phyloP scores from a whole-genome alignment of 106 monocot species.

The Allium sativum region DNA sequence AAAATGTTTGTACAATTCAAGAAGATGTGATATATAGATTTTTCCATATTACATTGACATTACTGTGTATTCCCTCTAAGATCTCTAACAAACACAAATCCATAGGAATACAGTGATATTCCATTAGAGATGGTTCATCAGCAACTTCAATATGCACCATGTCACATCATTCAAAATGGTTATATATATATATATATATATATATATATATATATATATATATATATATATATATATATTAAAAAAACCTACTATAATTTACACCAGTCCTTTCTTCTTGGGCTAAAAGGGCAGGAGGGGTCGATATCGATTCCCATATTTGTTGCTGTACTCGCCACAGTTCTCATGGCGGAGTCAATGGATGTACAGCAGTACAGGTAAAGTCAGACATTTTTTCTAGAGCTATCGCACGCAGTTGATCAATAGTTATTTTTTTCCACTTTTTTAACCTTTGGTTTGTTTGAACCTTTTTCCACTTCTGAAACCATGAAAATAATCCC shows the following conservation, averaged over 20 bases:
- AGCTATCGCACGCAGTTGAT: slow-evolving; percentile 75
- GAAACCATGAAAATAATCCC: not conserved
- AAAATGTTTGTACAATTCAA: too few species aligned
- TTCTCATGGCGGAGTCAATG: slow-evolving; percentile 87
- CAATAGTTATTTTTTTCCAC: slow-evolving; percentile 80
- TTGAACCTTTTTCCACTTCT: slow-evolving; percentile 52
- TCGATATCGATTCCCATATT: slow-evolving; percentile 93
- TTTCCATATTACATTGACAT: too few species aligned
- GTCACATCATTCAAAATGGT: too few species aligned
- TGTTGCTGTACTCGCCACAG: slow-evolving; percentile 85
- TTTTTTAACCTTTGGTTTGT: slow-evolving; percentile 69
- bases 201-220: too few species aligned
- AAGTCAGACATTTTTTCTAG: slow-evolving; percentile 84
- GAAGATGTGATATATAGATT: too few species aligned
- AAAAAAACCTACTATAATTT: not conserved
- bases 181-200: too few species aligned
- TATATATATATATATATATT: too few species aligned
- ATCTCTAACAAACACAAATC: too few species aligned
- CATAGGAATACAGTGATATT: too few species aligned
- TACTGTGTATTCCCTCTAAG: too few species aligned
- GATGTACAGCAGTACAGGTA: slow-evolving; percentile 65
- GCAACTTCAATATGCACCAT: too few species aligned
- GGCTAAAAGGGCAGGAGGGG: slow-evolving; percentile 68
- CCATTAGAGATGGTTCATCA: too few species aligned
- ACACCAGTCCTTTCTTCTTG: slow-evolving; percentile 60